Percentiles rank a stretch among this genome's conserved stretches.
Evolutionary conservation across 2,329 filamentous ascomycete species (phyloP).

Genomic region (Aspergillus persii): DNA sequence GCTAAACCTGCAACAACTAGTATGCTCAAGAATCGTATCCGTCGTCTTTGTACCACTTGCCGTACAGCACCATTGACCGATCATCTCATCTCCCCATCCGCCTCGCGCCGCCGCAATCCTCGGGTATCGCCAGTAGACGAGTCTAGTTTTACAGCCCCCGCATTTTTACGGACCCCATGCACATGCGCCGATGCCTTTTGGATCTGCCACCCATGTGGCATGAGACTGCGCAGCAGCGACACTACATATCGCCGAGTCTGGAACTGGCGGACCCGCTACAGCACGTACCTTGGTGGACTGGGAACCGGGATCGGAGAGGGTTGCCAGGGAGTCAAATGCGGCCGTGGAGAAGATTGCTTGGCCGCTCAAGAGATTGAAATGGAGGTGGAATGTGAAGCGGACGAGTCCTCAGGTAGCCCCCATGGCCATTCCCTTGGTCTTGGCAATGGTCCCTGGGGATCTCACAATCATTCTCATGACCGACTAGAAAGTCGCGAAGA

Average conservation of each 20-base stretch:
- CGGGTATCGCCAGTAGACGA: slow-evolving; percentile 22
- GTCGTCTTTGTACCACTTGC: slow-evolving; percentile 76
- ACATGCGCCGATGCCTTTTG: slow-evolving; percentile 62
- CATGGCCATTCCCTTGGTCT: slow-evolving; percentile 24
- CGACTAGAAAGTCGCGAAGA: slow-evolving; percentile 29
- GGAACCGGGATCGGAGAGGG: slow-evolving; percentile 87
- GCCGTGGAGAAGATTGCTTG: slow-evolving; percentile 73
- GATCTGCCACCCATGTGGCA: slow-evolving; percentile 82
- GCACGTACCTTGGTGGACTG: slow-evolving; percentile 71
- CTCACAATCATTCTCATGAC: slow-evolving; percentile 15
- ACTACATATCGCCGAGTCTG: slow-evolving; percentile 67
- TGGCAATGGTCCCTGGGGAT: slow-evolving; percentile 10
- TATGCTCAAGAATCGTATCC: slow-evolving; percentile 70
- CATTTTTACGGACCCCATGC: slow-evolving; percentile 56
- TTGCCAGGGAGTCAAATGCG: slow-evolving; percentile 83
- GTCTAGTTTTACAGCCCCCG: slow-evolving; percentile 46
- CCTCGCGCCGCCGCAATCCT: slow-evolving; percentile 21
- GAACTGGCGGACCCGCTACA: slow-evolving; percentile 86
- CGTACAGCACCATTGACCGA: slow-evolving; percentile 63
- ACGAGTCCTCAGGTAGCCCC: slow-evolving; percentile 50
- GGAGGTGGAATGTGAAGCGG: slow-evolving; percentile 82
- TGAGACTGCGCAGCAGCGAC: slow-evolving; percentile 60
- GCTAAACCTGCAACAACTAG: slow-evolving; percentile 73
- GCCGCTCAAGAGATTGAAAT: slow-evolving; percentile 74
- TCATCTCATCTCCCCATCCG: slow-evolving; percentile 25